Base-by-base conservation (phyloP, 768 basidiomycete species). In the Podaxis mareebaensis region DNA sequence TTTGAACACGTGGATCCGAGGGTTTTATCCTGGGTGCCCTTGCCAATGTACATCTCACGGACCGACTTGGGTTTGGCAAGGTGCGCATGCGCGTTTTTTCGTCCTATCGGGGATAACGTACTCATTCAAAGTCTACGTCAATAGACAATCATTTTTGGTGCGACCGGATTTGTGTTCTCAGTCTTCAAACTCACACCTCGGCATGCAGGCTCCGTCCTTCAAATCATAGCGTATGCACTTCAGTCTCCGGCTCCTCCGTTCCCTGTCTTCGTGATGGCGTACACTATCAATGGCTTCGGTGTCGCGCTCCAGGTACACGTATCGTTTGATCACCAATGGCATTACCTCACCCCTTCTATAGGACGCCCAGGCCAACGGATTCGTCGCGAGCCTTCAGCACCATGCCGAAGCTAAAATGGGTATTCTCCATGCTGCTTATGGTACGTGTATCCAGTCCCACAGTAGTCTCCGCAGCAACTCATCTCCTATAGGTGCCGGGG, bases 321-420 rank as follows among this genome's bases (percentile, higher is more conserved):
- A 2, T 20, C 11, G 49, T 26, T 44, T 22, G 24, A 56, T 24
- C 53, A 28, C 17, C 15, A 28, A 30, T 20, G 20, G 20, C 30
- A n/a, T 20, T 2, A 6, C 4, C 24, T 58, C 3, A 59, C 24
- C 13, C 24, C 13, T 3, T 15, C 51, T 15, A 11, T 40, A 90
- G 86, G 86, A 91, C 64, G 89, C 90, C 0, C 89, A 90, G 74
- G 82, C 89, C 1, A 89, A 89, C 68, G 88, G 85, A 7, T 91
- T 83, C 64, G 83, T 92, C 12, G 89, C 87, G 3, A 80, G 77
- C 49, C 73, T 90, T 6, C 80, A 80, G 64, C 74, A 81, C n/a
- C 81, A 85, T 49, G 71, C 85, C 0, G 81, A 85, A 62, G 70
- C 75, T 0, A 91, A 91, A 70, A 90, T 93, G 87, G 85, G 90